phyloP scores from a whole-genome alignment of 352 stramenopile genomes.

The Phytophthora tubulina region DNA sequence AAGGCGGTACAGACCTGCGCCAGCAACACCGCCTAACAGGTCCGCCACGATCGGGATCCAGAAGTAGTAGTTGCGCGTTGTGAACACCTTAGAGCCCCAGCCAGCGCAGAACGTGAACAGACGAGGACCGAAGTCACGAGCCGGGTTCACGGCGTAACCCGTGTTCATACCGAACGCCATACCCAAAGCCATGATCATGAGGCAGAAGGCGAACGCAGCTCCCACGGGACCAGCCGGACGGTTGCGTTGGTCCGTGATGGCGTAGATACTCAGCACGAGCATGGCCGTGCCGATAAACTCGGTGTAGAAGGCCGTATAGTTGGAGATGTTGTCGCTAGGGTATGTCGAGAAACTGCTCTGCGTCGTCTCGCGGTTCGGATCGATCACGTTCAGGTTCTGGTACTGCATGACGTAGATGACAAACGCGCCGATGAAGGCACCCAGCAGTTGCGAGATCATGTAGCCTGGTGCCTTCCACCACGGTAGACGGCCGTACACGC shows the following conservation, averaged over 20 bases:
- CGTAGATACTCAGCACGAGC: conserved; percentile 55
- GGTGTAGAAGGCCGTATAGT: conserved; percentile 59
- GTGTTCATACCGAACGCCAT: conserved; percentile 67
- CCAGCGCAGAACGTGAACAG: conserved; percentile 43
- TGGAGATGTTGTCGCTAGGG: conserved; percentile 49
- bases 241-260: conserved; percentile 61
- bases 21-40: conserved; percentile 38
- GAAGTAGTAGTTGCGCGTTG: conserved; percentile 52
- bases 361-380: conserved; percentile 51
- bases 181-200: conserved; percentile 61
- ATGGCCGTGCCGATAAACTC: conserved; percentile 63
- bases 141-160: conserved; percentile 62
- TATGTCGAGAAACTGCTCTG: conserved; percentile 55
- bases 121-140: conserved; percentile 60
- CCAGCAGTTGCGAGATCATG: conserved; percentile 52
- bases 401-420: conserved; percentile 60
- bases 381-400: conserved; percentile 51
- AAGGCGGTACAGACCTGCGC: conserved; percentile 28
- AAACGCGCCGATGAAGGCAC: conserved; percentile 46
- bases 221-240: conserved; percentile 39
- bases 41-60: conserved; percentile 33
- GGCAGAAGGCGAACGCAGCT: conserved; percentile 44
- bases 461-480: conserved; percentile 52
- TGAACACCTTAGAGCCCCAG: conserved; percentile 59
- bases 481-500: conserved; percentile 8